These are phyloP conservation scores for Heimioporus sp. DNA, from an alignment of 768 basidiomycete genomes.

Conservation along the genomic window DNA sequence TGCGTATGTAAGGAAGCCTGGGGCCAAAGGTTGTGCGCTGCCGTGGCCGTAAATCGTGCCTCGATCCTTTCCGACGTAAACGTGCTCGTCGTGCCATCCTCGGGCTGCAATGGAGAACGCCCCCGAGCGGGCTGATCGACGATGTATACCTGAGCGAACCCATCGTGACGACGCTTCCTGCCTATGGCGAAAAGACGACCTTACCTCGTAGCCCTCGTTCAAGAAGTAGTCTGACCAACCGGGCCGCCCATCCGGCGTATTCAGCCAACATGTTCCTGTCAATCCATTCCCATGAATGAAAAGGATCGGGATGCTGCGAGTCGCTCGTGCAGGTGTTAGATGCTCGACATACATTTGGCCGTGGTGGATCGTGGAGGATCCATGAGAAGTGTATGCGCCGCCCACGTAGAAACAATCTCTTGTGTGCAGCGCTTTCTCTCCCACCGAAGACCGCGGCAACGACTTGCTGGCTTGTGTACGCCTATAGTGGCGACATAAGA, in stretches of 20 bases:
- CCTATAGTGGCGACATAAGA: constrained; percentile 8
- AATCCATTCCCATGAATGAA: constrained; percentile 52
- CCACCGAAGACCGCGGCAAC: background rate
- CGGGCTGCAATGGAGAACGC: constrained; percentile 43
- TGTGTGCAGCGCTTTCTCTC: constrained; percentile 39
- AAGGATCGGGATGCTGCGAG: constrained; percentile 41
- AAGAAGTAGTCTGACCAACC: constrained; percentile 62
- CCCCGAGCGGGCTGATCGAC: constrained; percentile 47
- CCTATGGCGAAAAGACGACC: background rate
- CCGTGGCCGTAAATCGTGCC: constrained; percentile 44
- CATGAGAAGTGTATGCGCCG: constrained; percentile 35
- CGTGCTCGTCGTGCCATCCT: constrained; percentile 35
- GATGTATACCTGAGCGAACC: constrained; percentile 36
- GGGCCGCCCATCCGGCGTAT: constrained; percentile 50
- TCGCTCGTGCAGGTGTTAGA: constrained; percentile 39
- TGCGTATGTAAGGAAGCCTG: constrained; percentile 46
- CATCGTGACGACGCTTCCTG: background rate
- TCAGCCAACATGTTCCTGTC: constrained; percentile 52
- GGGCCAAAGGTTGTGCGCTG: constrained; percentile 42
- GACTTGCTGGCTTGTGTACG: background rate
- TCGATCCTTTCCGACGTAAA: constrained; percentile 34
- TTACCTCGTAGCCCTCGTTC: constrained; percentile 48
- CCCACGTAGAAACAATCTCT: constrained; percentile 51
- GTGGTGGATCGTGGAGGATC: constrained; percentile 36
- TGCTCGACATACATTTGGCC: constrained; percentile 56